Base-by-base conservation (phyloP, 1,284 basidiomycete genomes). In the Porodaedalea pini region DNA sequence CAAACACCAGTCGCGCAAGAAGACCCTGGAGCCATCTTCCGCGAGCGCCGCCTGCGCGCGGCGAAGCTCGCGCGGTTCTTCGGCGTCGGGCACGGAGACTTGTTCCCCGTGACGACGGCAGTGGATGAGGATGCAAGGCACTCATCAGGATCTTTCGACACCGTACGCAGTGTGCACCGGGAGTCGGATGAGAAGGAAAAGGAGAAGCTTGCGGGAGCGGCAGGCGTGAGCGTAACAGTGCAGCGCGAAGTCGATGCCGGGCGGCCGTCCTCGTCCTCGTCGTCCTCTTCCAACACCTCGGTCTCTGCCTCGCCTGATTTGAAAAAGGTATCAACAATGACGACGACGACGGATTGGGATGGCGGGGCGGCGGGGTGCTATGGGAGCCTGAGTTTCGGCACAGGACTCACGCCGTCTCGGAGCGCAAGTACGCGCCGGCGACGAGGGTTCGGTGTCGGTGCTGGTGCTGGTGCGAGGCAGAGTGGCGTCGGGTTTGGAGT, bases 31-130 rank as follows among this genome's bases (percentile, higher is more conserved):
- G 34, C 54, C 2, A n/a, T 41, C 31, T 77, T 78, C 67, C 74
- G 71, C 45, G 71, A 75, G 52, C 74, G 77, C 19, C 71, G 77
- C 15, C 67, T 73, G n/a, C 75, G 80, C 39, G 78, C 76, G 19
- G 77, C 76, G 56, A 84, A 84, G 66, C 69, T 83, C 47, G 73
- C 77, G 6, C 75, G 75, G 41, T 83, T 83, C 68, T 84, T 85
- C 66, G 83, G 83, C 4, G 81, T 85, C 31, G 73, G 70, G 29
- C 76, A 78, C 63, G 72, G 76, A 51, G 77, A 82, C 61, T 68
- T 83, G 34, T 54, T 39, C 29, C 57, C 57, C 13, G 32, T 52
- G 1, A 5, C 31, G 13, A 19, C 15, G 3, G 49, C 15, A 11
- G 37, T 3, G 15, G 45, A 47, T 15, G 45, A 47, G 15, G n/a